Evolutionary conservation across 805 yeast species (phyloP).

Genomic region (Saturnispora gosingensis): DNA sequence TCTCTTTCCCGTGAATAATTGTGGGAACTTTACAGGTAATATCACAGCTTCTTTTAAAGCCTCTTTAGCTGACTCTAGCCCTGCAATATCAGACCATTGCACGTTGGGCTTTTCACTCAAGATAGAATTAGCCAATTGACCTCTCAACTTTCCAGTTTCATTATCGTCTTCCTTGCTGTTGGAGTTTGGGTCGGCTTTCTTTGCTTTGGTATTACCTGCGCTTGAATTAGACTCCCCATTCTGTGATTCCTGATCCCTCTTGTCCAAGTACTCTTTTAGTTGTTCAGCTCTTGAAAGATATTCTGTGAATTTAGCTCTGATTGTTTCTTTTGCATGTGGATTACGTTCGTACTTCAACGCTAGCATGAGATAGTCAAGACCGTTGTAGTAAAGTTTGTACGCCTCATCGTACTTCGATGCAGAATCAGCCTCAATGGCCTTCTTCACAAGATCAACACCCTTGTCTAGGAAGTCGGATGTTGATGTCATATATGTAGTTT

Average conservation of each 20-base stretch:
- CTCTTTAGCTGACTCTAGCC: conserved; percentile 89
- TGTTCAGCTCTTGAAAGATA: conserved; percentile 91
- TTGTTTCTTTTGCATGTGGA: conserved; percentile 77
- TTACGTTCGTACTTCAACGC: conserved; percentile 94
- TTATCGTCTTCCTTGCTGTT: conserved; percentile 45
- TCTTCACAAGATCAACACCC: conserved; percentile 90
- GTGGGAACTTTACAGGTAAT: conserved; percentile 93
- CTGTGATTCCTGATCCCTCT: conserved; percentile 36
- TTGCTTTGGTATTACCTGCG: conserved; percentile 50
- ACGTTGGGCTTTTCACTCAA: conserved; percentile 88
- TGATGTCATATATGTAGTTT: conserved; percentile 18
- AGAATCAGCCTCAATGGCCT: conserved; percentile 90
- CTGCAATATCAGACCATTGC: conserved; percentile 93
- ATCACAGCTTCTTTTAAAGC: conserved; percentile 96
- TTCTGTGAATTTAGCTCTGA: conserved; percentile 82
- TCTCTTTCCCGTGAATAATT: conserved; percentile 86
- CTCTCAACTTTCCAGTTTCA: conserved; percentile 81
- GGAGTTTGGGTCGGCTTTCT: conserved; percentile 30
- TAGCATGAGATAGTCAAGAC: conserved; percentile 88
- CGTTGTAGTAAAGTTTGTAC: conserved; percentile 83
- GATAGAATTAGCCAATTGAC: conserved; percentile 88
- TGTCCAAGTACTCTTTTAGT: conserved; percentile 79
- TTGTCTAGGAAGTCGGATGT: conserved; percentile 70
- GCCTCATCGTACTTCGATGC: conserved; percentile 90
- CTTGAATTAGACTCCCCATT: conserved; percentile 44